Conservation (phyloP, 1,139 yeast genomes). For the Taphrina wiesneri region DNA sequence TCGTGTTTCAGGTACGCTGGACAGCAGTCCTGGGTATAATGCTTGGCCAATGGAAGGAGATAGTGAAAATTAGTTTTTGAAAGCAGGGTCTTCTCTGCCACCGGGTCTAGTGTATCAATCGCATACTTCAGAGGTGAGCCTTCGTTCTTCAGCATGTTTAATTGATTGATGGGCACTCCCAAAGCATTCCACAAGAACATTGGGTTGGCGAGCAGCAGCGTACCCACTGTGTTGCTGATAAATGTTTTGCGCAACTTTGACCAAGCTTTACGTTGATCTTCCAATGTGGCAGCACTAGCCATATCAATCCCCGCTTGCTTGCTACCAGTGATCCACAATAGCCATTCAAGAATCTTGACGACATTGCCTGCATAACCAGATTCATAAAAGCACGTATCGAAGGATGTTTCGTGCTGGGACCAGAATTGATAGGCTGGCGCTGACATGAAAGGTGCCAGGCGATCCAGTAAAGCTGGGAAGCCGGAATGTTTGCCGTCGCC, state of each 20-base stretch:
- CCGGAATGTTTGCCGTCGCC: conserved; percentile 69
- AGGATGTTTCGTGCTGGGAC: conserved; percentile 66
- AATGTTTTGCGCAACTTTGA: conserved; percentile 64
- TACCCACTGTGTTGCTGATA: conserved; percentile 68
- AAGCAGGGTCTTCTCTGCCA: conserved; percentile 62
- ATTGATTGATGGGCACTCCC: conserved; percentile 84
- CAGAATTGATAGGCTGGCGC: conserved; percentile 81
- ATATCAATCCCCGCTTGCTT: conserved; percentile 55
- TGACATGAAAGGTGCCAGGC: conserved; percentile 68
- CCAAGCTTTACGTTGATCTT: conserved; percentile 68
- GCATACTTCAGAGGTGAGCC: conserved; percentile 66
- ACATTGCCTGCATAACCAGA: conserved; percentile 91
- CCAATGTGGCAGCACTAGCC: conserved; percentile 60
- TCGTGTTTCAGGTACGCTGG: conserved; percentile 70
- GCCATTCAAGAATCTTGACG: conserved; percentile 61
- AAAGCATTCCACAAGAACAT: conserved; percentile 81
- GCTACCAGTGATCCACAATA: conserved; percentile 62
- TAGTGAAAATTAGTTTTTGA: conserved; percentile 77
- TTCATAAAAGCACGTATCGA: conserved; percentile 57
- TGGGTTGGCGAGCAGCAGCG: conserved; percentile 73
- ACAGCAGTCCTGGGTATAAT: conserved; percentile 64
- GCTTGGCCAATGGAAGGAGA: conserved; percentile 65
- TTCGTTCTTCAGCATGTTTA: conserved; percentile 64
- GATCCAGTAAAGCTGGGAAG: conserved; percentile 54
- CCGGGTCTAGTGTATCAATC: conserved; percentile 75